Evolutionary conservation across 2,329 filamentous ascomycete genomes (phyloP).

Genomic region (Clonostachys solani): DNA sequence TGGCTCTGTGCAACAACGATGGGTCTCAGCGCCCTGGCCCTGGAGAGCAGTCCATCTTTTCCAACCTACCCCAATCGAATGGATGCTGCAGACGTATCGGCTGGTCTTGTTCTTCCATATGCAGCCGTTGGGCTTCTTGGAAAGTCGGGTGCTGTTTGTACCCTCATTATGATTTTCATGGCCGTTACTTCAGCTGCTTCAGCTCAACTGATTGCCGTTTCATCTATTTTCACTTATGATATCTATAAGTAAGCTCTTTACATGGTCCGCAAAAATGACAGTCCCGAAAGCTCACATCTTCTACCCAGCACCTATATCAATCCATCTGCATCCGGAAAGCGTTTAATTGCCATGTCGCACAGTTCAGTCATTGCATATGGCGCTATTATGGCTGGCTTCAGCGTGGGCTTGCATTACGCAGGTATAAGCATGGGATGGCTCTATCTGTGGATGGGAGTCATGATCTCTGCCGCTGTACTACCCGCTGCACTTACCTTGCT

Average conservation of each 20-base stretch:
- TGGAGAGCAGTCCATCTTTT: conserved; percentile 68
- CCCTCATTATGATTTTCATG: conserved; percentile 70
- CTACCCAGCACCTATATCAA: conserved; percentile 70
- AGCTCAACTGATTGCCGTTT: conserved; percentile 81
- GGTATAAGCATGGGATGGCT: conserved; percentile 79
- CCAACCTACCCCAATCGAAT: conserved; percentile 69
- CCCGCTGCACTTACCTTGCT: conserved; percentile 73
- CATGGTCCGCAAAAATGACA: too few relatives aligned
- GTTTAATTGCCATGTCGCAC: conserved; percentile 77
- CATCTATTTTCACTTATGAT: conserved; percentile 82
- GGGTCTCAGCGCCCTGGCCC: conserved; percentile 71
- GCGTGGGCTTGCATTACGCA: conserved; percentile 64
- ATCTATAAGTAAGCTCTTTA: conserved; percentile 46
- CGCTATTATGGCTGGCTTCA: conserved; percentile 73
- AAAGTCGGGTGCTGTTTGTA: conserved; percentile 73
- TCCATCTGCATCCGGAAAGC: conserved; percentile 69
- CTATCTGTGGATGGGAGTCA: conserved; percentile 81
- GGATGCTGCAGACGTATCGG: conserved; percentile 64
- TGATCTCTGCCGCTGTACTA: conserved; percentile 75
- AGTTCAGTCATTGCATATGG: conserved; percentile 75
- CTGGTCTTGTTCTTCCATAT: conserved; percentile 75
- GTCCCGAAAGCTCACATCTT: too few relatives aligned
- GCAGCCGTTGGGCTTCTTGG: conserved; percentile 77
- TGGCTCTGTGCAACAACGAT: conserved; percentile 82
- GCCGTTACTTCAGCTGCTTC: conserved; percentile 82